Conservation (phyloP, 2,329 filamentous ascomycete species). For the Diaporthe sp. region DNA sequence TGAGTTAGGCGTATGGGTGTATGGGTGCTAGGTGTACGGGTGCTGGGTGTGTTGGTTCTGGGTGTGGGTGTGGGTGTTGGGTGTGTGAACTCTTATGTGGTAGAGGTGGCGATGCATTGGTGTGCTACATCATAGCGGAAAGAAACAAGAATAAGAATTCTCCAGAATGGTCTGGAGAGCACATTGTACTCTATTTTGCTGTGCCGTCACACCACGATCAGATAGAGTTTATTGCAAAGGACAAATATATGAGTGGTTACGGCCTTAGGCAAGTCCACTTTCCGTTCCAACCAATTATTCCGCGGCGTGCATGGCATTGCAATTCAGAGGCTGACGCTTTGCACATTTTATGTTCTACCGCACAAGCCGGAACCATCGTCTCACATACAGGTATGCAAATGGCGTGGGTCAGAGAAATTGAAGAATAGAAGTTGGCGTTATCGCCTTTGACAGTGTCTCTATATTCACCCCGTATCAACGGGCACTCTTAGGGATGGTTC, state of each 20-base stretch:
- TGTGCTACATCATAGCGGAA: too few relatives aligned
- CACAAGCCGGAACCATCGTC: not conserved
- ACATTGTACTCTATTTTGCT: too few relatives aligned
- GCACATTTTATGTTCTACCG: not conserved
- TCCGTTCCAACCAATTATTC: not conserved
- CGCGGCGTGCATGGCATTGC: too few relatives aligned
- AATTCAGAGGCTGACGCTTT: not conserved
- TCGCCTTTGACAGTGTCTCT: not conserved
- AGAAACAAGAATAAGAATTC: too few relatives aligned
- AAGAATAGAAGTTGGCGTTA: not conserved
- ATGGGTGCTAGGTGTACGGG: too few relatives aligned
- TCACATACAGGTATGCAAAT: not conserved
- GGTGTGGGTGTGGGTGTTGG: too few relatives aligned
- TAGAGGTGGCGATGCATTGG: too few relatives aligned
- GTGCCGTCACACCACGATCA: too few relatives aligned
- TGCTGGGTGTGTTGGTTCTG: too few relatives aligned
- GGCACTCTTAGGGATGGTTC: not conserved
- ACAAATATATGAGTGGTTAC: not conserved
- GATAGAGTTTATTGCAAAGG: not conserved
- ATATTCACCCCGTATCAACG: not conserved
- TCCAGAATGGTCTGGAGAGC: too few relatives aligned
- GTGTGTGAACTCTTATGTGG: too few relatives aligned
- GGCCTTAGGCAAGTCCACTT: not conserved
- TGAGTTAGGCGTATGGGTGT: too few relatives aligned
- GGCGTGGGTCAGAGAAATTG: not conserved